These are phyloP conservation scores for Coriaria nepalensis DNA, from an alignment of 306 rosid species.

Conservation along the genomic window DNA sequence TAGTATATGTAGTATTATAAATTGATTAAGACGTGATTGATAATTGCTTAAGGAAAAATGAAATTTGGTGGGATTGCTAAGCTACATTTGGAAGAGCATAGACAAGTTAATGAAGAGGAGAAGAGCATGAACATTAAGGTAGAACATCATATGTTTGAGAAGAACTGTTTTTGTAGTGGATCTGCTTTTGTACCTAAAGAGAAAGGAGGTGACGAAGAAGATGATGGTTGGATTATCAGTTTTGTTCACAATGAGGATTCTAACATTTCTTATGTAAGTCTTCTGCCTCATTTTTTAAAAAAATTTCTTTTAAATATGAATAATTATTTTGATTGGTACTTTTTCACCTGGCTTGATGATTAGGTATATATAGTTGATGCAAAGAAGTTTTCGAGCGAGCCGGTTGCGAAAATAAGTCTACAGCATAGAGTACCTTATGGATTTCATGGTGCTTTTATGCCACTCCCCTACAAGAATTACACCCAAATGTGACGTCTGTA, in stretches of 20 bases:
- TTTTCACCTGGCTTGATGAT: too few species aligned
- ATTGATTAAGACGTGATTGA: too few species aligned
- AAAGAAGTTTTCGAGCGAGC: constrained; percentile 15
- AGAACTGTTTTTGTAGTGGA: constrained; percentile 47
- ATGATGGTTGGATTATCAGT: constrained; percentile 66
- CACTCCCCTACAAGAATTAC: too few species aligned
- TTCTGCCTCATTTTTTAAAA: too few species aligned
- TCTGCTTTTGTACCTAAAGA: constrained; percentile 40
- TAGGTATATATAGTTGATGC: constrained; percentile 21
- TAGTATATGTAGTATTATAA: too few species aligned
- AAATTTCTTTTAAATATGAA: too few species aligned
- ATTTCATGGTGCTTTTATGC: constrained; percentile 25
- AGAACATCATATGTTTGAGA: constrained; percentile 48
- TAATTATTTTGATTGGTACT: too few species aligned
- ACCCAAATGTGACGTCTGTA: too few species aligned
- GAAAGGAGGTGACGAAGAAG: constrained; percentile 43
- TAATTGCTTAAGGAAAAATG: constrained; percentile 14
- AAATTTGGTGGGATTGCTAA: constrained; percentile 54
- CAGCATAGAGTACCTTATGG: constrained; percentile 30
- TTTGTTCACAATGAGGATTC: constrained; percentile 67
- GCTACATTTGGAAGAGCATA: constrained; percentile 40
- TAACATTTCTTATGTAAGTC: constrained; percentile 26
- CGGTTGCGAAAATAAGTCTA: constrained; percentile 15
- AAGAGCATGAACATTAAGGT: constrained; percentile 14
- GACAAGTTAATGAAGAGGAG: too few species aligned